Percentiles rank a stretch among this genome's conserved stretches.
phyloP scores from a whole-genome alignment of 2,329 filamentous ascomycete species.

The Xylariaceae sp. region DNA sequence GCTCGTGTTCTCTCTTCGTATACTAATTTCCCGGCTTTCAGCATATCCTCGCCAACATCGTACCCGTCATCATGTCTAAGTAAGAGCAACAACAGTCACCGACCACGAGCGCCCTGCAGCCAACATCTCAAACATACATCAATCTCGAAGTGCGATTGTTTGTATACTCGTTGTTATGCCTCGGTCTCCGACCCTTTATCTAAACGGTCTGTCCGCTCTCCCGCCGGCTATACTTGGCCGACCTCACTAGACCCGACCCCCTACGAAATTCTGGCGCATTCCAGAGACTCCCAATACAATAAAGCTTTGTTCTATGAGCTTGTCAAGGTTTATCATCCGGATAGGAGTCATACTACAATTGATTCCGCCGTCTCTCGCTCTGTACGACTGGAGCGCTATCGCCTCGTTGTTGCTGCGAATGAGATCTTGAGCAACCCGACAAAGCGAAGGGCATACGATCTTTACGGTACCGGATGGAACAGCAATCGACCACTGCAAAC shows the following conservation, averaged over 20 bases:
- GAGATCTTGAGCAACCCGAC: slow-evolving; percentile 77
- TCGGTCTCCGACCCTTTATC: slow-evolving; percentile 23
- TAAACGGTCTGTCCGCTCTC: slow-evolving; percentile 21
- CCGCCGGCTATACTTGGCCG: slow-evolving; percentile 42
- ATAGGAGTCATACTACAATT: slow-evolving; percentile 50
- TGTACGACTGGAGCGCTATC: slow-evolving; percentile 80
- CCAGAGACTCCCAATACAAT: slow-evolving; percentile 63
- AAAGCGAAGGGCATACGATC: slow-evolving; percentile 78
- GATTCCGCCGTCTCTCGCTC: slow-evolving; percentile 50
- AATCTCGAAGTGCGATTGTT: background rate
- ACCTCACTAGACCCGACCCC: slow-evolving; percentile 61
- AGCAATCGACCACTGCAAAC: slow-evolving; percentile 48
- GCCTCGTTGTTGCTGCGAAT: slow-evolving; percentile 82
- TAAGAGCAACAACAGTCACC: slow-evolving; percentile 11
- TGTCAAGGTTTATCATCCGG: slow-evolving; percentile 94
- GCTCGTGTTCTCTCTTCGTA: slow-evolving; percentile 29
- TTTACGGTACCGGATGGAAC: slow-evolving; percentile 76
- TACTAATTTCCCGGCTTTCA: slow-evolving; percentile 18
- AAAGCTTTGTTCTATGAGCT: slow-evolving; percentile 85
- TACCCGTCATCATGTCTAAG: slow-evolving; percentile 28
- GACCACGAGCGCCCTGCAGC: slow-evolving; percentile 11
- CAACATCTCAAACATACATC: background rate
- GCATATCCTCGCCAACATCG: slow-evolving; percentile 18
- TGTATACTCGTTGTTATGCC: slow-evolving; percentile 25
- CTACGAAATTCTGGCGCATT: slow-evolving; percentile 75